Evolutionary conservation across 371 early-diverging fungal species (phyloP).

Genomic region (Mortierella sp.): DNA sequence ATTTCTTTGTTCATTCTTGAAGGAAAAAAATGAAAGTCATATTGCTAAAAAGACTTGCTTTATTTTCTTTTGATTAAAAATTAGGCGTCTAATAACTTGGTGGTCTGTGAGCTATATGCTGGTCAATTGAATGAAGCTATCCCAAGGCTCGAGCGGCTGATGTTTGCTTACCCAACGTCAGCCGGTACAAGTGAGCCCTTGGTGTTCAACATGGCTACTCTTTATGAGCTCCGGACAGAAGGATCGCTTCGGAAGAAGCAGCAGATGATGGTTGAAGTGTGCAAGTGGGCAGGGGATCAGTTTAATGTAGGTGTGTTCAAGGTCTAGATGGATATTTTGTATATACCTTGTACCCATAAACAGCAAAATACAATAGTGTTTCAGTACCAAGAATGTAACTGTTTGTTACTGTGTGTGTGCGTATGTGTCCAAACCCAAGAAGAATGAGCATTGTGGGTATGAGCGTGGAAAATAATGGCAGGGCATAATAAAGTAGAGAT

Average conservation of each 20-base stretch:
- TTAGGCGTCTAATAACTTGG: constrained; percentile 68
- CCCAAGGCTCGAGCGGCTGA: constrained; percentile 43
- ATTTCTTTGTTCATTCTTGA: neutral
- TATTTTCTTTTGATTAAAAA: neutral
- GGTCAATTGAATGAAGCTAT: constrained; percentile 63
- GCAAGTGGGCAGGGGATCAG: constrained; percentile 72
- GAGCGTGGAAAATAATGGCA: constrained; percentile 13
- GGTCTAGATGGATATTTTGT: constrained; percentile 3
- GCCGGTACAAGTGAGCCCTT: constrained; percentile 69
- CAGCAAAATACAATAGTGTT: no score
- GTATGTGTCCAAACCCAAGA: no score
- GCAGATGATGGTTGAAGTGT: constrained; percentile 65
- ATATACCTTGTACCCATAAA: no score
- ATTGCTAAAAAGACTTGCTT: neutral
- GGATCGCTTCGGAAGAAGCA: constrained; percentile 64
- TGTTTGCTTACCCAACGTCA: constrained; percentile 57
- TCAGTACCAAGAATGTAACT: no score
- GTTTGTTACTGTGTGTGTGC: no score
- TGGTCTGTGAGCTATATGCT: constrained; percentile 69
- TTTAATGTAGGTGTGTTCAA: constrained; percentile 61
- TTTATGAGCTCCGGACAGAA: constrained; percentile 71
- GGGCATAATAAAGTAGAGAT: neutral
- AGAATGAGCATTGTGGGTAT: neutral
- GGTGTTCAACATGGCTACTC: constrained; percentile 70
- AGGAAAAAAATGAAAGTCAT: no score